Base-by-base conservation (phyloP, 2,329 filamentous ascomycete species). In the Ophiostoma ips region DNA sequence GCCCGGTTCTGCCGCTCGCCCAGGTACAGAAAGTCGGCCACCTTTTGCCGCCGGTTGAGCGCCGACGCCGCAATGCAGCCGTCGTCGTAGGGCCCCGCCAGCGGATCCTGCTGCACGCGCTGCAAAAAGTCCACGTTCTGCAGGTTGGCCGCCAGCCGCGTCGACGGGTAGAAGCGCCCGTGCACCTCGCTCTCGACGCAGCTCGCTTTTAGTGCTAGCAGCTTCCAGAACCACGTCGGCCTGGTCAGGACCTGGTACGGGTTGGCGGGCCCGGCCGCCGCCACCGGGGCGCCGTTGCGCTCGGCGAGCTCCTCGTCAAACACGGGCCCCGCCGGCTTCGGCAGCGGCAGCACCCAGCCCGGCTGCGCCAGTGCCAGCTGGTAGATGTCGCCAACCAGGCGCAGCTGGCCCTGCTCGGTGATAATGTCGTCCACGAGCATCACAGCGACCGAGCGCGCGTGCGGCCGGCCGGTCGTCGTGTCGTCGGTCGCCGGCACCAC, bases 401-500 rank as follows among this genome's bases (percentile, higher is more conserved):
- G 54, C 19, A 63, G 47, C 30, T 51, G 21, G 21, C 46, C 41
- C 13, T 52, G 45, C 24, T 53, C 47, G 11, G 56, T 51, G 12
- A 58, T 48, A 50, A 65, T 63, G 35, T 58, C 50, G 18, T 51
- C 52, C 13, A 66, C 58, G 43, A 56, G 58, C 60, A 65, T 61
- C 31, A 64, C 55, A 28, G 57, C 55, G 9, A 57, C 54, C 18
- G 52, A 19, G 34, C 13, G 33, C 3, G 11, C 8, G 40, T 9
- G 24, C 13, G 1, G 8, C 3, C 9, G 40, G 40, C 7, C 15
- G 5, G 15, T 24, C 40, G 5, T 34, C 31, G 0, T 15, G 8
- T 16, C 33, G 34, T 28, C 79, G n/a, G 52, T 87, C 88, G 51
- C 88, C 76, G 58, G 90, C 81, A 16, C 68, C 63, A 24, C 82